phyloP scores from a whole-genome alignment of 768 basidiomycete species.

The Suillus luteus region DNA sequence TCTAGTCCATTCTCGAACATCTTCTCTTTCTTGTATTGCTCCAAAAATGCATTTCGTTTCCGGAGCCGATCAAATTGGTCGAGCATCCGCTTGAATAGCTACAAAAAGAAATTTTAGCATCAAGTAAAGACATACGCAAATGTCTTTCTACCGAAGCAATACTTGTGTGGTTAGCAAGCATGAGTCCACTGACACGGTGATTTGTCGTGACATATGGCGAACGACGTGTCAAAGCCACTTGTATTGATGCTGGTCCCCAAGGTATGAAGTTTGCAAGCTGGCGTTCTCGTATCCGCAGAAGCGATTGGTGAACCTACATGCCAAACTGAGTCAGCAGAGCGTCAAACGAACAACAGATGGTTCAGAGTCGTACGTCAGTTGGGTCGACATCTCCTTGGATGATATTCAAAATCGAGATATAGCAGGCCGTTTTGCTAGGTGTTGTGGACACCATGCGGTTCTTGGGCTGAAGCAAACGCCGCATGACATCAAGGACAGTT shows the following conservation, averaged over 20 bases:
- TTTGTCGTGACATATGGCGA: conserved; percentile 87
- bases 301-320: conserved; percentile 89
- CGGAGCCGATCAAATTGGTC: conserved; percentile 90
- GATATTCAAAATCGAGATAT: conserved; percentile 97
- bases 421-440: conserved; percentile 91
- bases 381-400: conserved; percentile 99
- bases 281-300: conserved; percentile 94
- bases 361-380: conserved; percentile 66
- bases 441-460: conserved; percentile 97
- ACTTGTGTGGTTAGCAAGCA: conserved; percentile 99
- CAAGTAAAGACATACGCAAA: not conserved
- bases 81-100: conserved; percentile 96
- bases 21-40: conserved; percentile 96
- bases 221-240: conserved; percentile 90
- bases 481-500: conserved; percentile 98
- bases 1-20: conserved; percentile 92
- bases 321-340: not conserved
- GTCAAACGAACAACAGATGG: not conserved
- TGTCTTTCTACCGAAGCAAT: conserved; percentile 78
- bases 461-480: conserved; percentile 94
- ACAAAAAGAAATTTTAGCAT: conserved; percentile 7
- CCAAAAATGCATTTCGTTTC: conserved; percentile 91
- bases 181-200: conserved; percentile 95
- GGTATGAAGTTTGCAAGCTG: conserved; percentile 98
- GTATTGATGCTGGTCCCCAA: conserved; percentile 98